These are phyloP conservation scores for Neoarthrinium moseri DNA, from an alignment of 2,329 filamentous ascomycete genomes.

Conservation along the genomic window DNA sequence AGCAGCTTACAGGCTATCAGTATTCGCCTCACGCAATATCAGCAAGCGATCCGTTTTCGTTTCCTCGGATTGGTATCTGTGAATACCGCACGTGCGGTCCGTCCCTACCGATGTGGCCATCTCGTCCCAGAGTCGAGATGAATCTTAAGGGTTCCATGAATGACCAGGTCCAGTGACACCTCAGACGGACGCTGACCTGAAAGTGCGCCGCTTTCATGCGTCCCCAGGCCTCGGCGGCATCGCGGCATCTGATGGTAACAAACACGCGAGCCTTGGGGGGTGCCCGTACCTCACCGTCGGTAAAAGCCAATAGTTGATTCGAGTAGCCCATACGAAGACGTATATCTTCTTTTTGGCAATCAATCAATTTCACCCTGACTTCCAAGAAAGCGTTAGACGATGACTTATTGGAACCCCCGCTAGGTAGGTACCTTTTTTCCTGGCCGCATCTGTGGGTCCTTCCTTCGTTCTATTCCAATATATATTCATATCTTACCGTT, in stretches of 20 bases:
- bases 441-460: too few species aligned
- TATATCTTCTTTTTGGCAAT: too few species aligned
- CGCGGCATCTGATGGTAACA: constrained; percentile 19
- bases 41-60: constrained; percentile 10
- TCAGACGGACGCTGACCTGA: constrained; percentile 18
- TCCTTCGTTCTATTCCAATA: too few species aligned
- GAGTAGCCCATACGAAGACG: too few species aligned
- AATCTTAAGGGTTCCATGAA: constrained; percentile 23
- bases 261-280: background rate
- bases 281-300: background rate
- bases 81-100: constrained; percentile 38
- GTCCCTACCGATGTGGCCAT: constrained; percentile 38
- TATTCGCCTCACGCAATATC: constrained; percentile 1
- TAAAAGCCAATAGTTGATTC: background rate
- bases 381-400: too few species aligned
- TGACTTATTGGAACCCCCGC: too few species aligned
- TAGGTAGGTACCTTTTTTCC: too few species aligned
- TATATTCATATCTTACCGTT: background rate
- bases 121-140: constrained; percentile 26
- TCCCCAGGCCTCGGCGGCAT: constrained; percentile 21
- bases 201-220: constrained; percentile 19
- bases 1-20: background rate
- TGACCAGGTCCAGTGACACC: constrained; percentile 28
- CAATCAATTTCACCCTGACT: too few species aligned
- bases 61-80: constrained; percentile 11